Percentiles rank a stretch among this genome's conserved stretches.
Evolutionary conservation across 257 asterid genomes (phyloP).

Genomic region (Fraxinus quadrangulata): DNA sequence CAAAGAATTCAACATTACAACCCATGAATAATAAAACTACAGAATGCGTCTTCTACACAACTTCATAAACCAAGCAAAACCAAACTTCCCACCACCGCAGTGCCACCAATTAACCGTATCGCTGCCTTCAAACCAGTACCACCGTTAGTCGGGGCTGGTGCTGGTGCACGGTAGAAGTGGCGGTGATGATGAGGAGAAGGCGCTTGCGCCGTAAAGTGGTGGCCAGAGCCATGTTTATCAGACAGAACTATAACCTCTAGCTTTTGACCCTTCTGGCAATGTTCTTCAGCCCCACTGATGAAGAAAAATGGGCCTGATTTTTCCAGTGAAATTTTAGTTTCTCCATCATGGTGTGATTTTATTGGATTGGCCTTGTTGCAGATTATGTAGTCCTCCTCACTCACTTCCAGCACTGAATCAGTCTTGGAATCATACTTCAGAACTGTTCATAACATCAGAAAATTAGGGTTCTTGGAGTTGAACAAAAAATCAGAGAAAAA

Average conservation of each 20-base stretch:
- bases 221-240: slow-evolving; percentile 16
- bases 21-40: no score
- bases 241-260: slow-evolving; percentile 47
- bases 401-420: slow-evolving; percentile 56
- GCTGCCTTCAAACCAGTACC: slow-evolving; percentile 4
- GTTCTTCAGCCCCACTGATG: slow-evolving; percentile 69
- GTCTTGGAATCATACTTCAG: slow-evolving; percentile 50
- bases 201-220: not conserved
- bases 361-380: slow-evolving; percentile 52
- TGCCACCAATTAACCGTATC: slow-evolving; percentile 9
- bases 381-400: slow-evolving; percentile 36
- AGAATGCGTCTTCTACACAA: no score
- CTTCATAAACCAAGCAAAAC: slow-evolving; percentile 25
- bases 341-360: slow-evolving; percentile 43
- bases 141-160: slow-evolving; percentile 41
- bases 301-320: slow-evolving; percentile 56
- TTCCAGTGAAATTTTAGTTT: slow-evolving; percentile 40
- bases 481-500: not conserved
- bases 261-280: slow-evolving; percentile 64
- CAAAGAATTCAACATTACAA: no score
- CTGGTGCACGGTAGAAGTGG: not conserved
- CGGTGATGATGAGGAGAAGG: not conserved
- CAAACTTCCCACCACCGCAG: slow-evolving; percentile 24
- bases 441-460: slow-evolving; percentile 30
- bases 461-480: not conserved